Evolutionary conservation across 768 basidiomycete species (phyloP), one percentile per base, ranked within the genome.

Genomic region (Daedaleopsis nitida): DNA sequence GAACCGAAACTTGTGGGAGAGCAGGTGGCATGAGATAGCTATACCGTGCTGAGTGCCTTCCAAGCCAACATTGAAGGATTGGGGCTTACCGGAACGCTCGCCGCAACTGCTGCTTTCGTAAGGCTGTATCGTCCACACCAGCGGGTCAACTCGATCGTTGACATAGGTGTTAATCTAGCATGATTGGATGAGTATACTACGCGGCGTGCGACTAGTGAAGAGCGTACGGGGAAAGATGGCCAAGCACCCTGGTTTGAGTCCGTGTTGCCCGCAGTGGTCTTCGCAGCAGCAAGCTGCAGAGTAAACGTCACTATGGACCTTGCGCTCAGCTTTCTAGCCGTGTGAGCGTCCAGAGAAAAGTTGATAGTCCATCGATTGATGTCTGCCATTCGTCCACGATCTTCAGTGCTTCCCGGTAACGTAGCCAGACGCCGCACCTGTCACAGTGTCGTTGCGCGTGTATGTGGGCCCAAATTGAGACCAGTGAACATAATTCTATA

Each of bases 401-500:
- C 44, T 34, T 11, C 16, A 5, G 34, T 17, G 44, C 27, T 19
- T 6, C 9, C 5, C 42, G 19, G 19, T 16, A 13, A 39, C 1
- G 35, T 12, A 12, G 38, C 39, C 11, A n/a, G 23, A 11, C 7
- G 7, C n/a, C 37, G 34, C 58, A 69, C 70, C 60, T 3, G 70
- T 71, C 9, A 69, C 57, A 10, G 66, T 66, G 17, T 64, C 47
- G 49, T 65, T 66, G 16, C 66, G 47, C 8, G 63, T 68, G 48
- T 66, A 71, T 5, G 70, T 71, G n/a, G 65, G 65, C 3, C 71
- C 71, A 45, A 61, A 72, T 34, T 65, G 61, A 3, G 68, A 66
- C 71, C 71, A 72, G 47, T 72, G 71, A 13, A 72, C 62, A 32
- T 72, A 72, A 48, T 70, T 72, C 69, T 72, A 11, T 23, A n/a